These are phyloP conservation scores for Alternaria sp. DNA, from an alignment of 2,329 filamentous ascomycete species.

Conservation along the genomic window DNA sequence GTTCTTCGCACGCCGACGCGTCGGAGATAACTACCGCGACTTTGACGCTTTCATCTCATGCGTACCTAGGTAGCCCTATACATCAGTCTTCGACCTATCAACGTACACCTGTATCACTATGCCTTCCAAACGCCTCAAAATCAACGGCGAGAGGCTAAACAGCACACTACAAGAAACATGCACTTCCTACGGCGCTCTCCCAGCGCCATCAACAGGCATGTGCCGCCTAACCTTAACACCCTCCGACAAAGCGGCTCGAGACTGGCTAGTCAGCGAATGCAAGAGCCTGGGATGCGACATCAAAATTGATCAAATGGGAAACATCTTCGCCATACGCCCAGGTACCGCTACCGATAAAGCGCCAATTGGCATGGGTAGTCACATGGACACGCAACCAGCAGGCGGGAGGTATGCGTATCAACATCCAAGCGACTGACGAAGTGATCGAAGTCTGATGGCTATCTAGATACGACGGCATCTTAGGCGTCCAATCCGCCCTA, in stretches of 20 bases:
- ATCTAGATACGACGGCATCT: slow-evolving; percentile 72
- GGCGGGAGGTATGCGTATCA: slow-evolving; percentile 16
- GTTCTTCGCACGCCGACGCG: slow-evolving; percentile 13
- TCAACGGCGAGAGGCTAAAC: slow-evolving; percentile 34
- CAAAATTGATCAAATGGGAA: slow-evolving; percentile 46
- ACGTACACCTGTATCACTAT: background rate
- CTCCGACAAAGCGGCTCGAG: slow-evolving; percentile 37
- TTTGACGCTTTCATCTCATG: background rate
- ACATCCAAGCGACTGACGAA: rapidly evolving
- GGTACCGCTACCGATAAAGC: slow-evolving; percentile 57
- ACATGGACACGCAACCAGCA: slow-evolving; percentile 61
- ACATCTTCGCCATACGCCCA: slow-evolving; percentile 40
- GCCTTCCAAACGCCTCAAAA: slow-evolving; percentile 10
- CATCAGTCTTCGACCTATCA: background rate
- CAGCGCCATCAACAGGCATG: slow-evolving; percentile 67
- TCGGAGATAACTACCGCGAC: background rate
- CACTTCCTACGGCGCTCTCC: slow-evolving; percentile 34
- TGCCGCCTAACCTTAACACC: slow-evolving; percentile 66
- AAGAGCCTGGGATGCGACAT: slow-evolving; percentile 36
- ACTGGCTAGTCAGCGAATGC: slow-evolving; percentile 40
- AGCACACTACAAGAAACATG: slow-evolving; percentile 34
- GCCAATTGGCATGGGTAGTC: slow-evolving; percentile 49
- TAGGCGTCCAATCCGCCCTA: slow-evolving; percentile 70
- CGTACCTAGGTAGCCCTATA: background rate
- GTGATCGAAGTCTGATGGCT: background rate